These are phyloP conservation scores for Tremella mesenterica DNA, from an alignment of 768 basidiomycete genomes.

Conservation along the genomic window DNA sequence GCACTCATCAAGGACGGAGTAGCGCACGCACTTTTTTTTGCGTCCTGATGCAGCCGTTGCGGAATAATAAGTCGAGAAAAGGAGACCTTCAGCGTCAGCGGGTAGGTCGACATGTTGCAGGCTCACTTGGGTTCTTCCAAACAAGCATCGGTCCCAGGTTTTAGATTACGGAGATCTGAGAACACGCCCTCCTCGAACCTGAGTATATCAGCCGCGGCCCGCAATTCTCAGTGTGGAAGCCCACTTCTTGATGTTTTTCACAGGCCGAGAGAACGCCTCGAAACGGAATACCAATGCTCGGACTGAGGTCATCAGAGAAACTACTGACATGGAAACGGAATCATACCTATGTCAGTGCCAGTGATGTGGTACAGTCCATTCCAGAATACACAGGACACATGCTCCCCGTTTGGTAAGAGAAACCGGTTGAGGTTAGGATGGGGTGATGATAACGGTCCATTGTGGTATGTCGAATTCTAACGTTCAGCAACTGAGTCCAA, in stretches of 20 bases:
- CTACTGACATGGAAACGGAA: neutral
- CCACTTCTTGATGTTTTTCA: constrained; percentile 84
- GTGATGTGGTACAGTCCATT: constrained; percentile 86
- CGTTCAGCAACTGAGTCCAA: neutral
- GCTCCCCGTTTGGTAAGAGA: constrained; percentile 71
- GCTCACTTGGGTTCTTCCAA: constrained; percentile 82
- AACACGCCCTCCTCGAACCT: constrained; percentile 67
- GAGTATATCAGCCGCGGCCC: neutral
- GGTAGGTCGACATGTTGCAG: neutral
- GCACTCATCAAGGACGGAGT: neutral
- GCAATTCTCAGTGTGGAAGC: too few species aligned
- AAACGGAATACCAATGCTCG: constrained; percentile 89
- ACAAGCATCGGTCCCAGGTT: constrained; percentile 84
- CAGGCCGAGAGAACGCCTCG: constrained; percentile 82
- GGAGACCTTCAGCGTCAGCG: constrained; percentile 55
- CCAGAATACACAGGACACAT: constrained; percentile 87
- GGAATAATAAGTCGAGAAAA: constrained; percentile 87
- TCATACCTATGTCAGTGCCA: constrained; percentile 72
- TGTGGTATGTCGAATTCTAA: neutral
- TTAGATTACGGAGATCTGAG: constrained; percentile 82
- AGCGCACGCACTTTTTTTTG: constrained; percentile 70
- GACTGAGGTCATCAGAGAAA: constrained; percentile 47
- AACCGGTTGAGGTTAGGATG: constrained; percentile 71
- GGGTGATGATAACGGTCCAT: neutral
- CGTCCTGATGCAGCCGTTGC: constrained; percentile 91